Conservation (phyloP, 805 yeast genomes). For the Candida qinlingensis region DNA sequence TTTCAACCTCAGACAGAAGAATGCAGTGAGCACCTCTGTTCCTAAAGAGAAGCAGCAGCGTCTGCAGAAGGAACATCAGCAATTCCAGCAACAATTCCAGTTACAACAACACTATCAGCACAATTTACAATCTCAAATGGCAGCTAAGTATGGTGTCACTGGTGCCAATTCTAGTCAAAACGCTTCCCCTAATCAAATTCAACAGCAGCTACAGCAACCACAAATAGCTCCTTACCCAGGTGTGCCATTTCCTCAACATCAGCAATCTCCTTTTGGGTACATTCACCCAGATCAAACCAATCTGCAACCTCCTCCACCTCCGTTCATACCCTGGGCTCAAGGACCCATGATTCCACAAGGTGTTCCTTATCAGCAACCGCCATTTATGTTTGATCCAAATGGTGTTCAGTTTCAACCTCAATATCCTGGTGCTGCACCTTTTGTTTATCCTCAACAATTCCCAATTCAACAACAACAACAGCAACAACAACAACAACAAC, state of each 20-base stretch:
- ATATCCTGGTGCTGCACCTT: background rate
- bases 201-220: background rate
- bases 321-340: constrained; percentile 1
- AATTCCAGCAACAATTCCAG: constrained; percentile 16
- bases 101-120: constrained; percentile 17
- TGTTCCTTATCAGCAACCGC: background rate
- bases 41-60: constrained; percentile 6
- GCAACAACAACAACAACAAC: constrained; percentile 1
- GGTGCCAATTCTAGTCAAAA: constrained; percentile 6
- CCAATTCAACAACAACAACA: constrained; percentile 3
- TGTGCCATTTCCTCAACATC: background rate
- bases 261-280: background rate
- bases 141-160: constrained; percentile 20
- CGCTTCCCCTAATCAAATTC: no score
- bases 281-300: constrained; percentile 7
- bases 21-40: background rate
- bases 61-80: constrained; percentile 10
- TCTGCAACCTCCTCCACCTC: background rate
- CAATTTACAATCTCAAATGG: constrained; percentile 16
- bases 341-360: background rate
- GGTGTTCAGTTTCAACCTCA: background rate
- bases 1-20: constrained; percentile 3
- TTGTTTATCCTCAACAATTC: background rate
- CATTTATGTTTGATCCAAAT: background rate
- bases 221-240: background rate